Evolutionary conservation across 345 rosid species (phyloP).

Genomic region (Arabis alpina): DNA sequence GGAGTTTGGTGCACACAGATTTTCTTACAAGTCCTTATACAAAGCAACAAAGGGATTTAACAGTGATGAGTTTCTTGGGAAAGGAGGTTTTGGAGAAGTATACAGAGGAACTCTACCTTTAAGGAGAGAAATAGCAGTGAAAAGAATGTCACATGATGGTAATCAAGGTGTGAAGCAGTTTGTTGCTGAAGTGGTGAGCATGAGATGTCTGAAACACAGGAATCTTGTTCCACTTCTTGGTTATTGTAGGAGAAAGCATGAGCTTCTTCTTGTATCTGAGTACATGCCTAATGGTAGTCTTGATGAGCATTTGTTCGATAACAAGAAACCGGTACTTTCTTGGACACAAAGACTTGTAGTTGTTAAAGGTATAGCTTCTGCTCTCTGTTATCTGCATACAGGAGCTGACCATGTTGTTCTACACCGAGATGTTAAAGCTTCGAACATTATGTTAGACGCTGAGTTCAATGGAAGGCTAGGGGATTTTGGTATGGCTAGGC

Average conservation of each 20-base stretch:
- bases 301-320: constrained; percentile 50
- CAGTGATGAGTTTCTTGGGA: constrained; percentile 53
- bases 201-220: constrained; percentile 55
- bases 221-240: constrained; percentile 59
- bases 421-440: constrained; percentile 61
- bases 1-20: too few relatives aligned
- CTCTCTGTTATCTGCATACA: constrained; percentile 56
- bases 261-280: constrained; percentile 60
- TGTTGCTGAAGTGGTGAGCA: constrained; percentile 48
- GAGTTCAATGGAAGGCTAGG: constrained; percentile 80
- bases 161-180: constrained; percentile 59
- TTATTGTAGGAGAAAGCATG: constrained; percentile 56
- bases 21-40: too few relatives aligned
- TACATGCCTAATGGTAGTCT: constrained; percentile 66
- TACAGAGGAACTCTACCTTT: constrained; percentile 54
- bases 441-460: constrained; percentile 54
- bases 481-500: constrained; percentile 84
- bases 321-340: constrained; percentile 37
- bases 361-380: constrained; percentile 52
- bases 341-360: constrained; percentile 53
- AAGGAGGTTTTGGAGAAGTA: constrained; percentile 68
- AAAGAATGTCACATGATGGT: constrained; percentile 52
- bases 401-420: constrained; percentile 59
- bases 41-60: constrained; percentile 63
- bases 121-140: constrained; percentile 55